Conservation (phyloP, 2,329 filamentous ascomycete species). For the Stemphylium vesicarium region DNA sequence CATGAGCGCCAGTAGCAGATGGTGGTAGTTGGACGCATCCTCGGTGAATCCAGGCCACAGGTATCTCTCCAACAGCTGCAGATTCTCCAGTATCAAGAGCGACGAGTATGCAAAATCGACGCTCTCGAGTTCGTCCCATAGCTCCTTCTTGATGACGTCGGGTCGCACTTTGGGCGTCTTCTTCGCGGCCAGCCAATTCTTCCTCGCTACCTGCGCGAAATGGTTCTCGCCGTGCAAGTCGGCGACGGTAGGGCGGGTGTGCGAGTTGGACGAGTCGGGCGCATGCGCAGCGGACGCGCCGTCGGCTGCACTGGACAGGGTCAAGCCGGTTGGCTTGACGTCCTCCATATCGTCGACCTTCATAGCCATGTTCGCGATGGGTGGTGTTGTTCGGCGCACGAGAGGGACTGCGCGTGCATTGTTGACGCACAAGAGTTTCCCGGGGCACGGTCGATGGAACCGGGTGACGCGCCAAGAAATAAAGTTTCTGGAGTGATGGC, state of each 20-base stretch:
- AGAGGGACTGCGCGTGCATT: slow-evolving; percentile 32
- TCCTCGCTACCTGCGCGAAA: slow-evolving; percentile 74
- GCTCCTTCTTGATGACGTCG: slow-evolving; percentile 81
- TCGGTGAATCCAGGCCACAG: slow-evolving; percentile 94
- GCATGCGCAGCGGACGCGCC: slow-evolving; percentile 31
- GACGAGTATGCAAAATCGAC: slow-evolving; percentile 79
- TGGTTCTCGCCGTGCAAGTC: slow-evolving; percentile 72
- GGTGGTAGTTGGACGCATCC: slow-evolving; percentile 88
- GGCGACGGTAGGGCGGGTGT: slow-evolving; percentile 67
- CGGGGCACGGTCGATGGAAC: slow-evolving; percentile 1
- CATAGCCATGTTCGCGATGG: slow-evolving; percentile 14
- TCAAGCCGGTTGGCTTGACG: slow-evolving; percentile 22
- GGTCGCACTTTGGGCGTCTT: slow-evolving; percentile 72
- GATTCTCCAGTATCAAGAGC: slow-evolving; percentile 82
- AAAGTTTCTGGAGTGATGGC: slow-evolving; percentile 31
- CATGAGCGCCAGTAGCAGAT: slow-evolving; percentile 84
- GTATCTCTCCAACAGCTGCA: slow-evolving; percentile 90
- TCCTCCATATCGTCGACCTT: slow-evolving; percentile 33
- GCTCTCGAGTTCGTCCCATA: slow-evolving; percentile 88
- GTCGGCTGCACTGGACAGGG: slow-evolving; percentile 16
- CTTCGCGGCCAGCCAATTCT: slow-evolving; percentile 79
- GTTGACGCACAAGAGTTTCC: slow-evolving; percentile 29
- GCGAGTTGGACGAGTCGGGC: slow-evolving; percentile 26
- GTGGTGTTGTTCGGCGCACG: slow-evolving; percentile 14
- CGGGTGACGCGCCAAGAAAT: slow-evolving; percentile 37